Evolutionary conservation across 306 rosid species (phyloP).

Genomic region (Notholithocarpus densiflorus): DNA sequence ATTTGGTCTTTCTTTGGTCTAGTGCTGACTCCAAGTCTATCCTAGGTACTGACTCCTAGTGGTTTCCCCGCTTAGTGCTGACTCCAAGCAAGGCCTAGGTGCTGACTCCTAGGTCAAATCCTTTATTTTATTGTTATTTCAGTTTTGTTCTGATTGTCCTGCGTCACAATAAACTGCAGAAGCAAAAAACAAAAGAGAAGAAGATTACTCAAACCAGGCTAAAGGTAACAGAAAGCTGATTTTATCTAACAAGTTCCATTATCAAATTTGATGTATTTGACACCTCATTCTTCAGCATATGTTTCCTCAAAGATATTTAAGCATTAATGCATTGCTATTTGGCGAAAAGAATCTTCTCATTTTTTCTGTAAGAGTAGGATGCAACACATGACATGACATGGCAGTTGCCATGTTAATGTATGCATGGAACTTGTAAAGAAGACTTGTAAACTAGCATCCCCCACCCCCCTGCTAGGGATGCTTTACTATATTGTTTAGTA

Average conservation of each 20-base stretch:
- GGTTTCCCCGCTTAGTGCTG: too few relatives aligned
- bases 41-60: too few relatives aligned
- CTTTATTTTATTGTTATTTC: too few relatives aligned
- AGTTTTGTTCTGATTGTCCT: too few relatives aligned
- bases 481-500: background rate
- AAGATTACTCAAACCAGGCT: background rate
- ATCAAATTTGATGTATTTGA: background rate
- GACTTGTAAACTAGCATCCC: background rate
- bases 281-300: background rate
- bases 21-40: too few relatives aligned
- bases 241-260: background rate
- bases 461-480: background rate
- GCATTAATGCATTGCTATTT: background rate
- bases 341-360: background rate
- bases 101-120: too few relatives aligned
- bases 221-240: background rate
- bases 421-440: too few relatives aligned
- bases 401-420: background rate
- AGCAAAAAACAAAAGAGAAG: background rate
- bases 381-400: too few relatives aligned
- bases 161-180: constrained; percentile 87
- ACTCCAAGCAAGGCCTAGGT: too few relatives aligned
- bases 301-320: background rate
- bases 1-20: too few relatives aligned
- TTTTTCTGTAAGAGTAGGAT: too few relatives aligned